Conservation (phyloP, 345 rosid species). For the Rhodomyrtus tomentosa region DNA sequence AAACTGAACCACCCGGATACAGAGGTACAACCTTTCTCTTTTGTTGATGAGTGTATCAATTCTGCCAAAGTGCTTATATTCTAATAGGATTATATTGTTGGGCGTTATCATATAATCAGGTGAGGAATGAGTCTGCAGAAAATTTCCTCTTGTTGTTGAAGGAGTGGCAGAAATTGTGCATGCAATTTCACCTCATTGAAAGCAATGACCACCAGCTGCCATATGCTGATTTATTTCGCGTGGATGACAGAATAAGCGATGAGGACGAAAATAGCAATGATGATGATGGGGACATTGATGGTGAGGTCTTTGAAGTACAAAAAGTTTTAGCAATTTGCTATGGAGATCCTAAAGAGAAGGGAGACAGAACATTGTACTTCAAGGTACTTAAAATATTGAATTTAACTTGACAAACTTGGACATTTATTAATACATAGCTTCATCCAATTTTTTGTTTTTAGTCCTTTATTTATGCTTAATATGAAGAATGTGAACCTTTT, state of each 20-base stretch:
- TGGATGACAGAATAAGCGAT: conserved; percentile 7
- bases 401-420: neutral
- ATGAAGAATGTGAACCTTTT: neutral
- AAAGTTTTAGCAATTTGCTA: conserved; percentile 30
- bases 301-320: conserved; percentile 45
- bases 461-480: neutral
- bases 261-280: conserved; percentile 4
- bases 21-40: conserved; percentile 14
- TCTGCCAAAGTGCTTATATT: neutral
- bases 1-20: conserved; percentile 54
- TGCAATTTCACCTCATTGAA: conserved; percentile 23
- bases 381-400: conserved; percentile 26
- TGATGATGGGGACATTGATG: conserved; percentile 12
- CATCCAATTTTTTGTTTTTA: neutral
- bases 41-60: neutral
- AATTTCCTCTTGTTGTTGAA: conserved; percentile 40
- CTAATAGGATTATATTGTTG: neutral
- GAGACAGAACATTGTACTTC: conserved; percentile 24
- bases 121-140: conserved; percentile 54
- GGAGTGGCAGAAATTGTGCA: conserved; percentile 56
- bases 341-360: conserved; percentile 34
- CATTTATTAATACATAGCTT: neutral
- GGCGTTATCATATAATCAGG: conserved; percentile 16
- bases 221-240: conserved; percentile 4
- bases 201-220: conserved; percentile 8